Evolutionary conservation across 768 basidiomycete species (phyloP).

Genomic region (Crepidotus variabilis): DNA sequence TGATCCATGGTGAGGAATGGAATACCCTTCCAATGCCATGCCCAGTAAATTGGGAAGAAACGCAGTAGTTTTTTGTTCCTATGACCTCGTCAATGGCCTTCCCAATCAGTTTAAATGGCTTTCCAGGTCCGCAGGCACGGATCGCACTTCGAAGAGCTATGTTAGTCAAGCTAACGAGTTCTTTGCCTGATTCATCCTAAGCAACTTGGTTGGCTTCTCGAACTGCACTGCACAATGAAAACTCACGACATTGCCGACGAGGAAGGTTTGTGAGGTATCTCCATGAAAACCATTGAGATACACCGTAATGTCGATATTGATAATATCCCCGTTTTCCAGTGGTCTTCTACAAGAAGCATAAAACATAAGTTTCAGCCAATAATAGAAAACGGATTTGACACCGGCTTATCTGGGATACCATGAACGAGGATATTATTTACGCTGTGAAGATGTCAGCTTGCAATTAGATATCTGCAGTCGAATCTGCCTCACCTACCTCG

Average conservation of each 20-base stretch:
- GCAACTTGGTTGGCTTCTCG: neutral
- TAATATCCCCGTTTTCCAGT: conserved; percentile 77
- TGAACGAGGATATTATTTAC: conserved; percentile 86
- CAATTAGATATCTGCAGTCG: conserved; percentile 18
- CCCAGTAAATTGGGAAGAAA: conserved; percentile 73
- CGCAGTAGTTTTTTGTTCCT: conserved; percentile 41
- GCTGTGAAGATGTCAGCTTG: conserved; percentile 46
- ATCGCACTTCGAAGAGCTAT: conserved; percentile 70
- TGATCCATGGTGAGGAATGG: conserved; percentile 80
- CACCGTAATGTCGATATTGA: conserved; percentile 87
- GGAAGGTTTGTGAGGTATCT: conserved; percentile 82
- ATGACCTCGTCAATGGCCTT: conserved; percentile 58
- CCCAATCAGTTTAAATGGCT: conserved; percentile 68
- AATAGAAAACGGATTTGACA: conserved; percentile 36
- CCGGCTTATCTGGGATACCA: conserved; percentile 78
- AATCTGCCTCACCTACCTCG: conserved; percentile 34
- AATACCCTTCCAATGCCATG: conserved; percentile 86
- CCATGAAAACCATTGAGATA: conserved; percentile 85
- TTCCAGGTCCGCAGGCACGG: conserved; percentile 68
- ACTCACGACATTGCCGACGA: conserved; percentile 74
- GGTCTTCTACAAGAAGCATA: conserved; percentile 51
- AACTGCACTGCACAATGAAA: neutral
- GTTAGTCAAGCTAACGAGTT: conserved; percentile 61
- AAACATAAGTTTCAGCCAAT: neutral
- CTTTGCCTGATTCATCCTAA: conserved; percentile 67